phyloP scores from a whole-genome alignment of 208 protist species.

The Acanthamoeba triangularis region DNA sequence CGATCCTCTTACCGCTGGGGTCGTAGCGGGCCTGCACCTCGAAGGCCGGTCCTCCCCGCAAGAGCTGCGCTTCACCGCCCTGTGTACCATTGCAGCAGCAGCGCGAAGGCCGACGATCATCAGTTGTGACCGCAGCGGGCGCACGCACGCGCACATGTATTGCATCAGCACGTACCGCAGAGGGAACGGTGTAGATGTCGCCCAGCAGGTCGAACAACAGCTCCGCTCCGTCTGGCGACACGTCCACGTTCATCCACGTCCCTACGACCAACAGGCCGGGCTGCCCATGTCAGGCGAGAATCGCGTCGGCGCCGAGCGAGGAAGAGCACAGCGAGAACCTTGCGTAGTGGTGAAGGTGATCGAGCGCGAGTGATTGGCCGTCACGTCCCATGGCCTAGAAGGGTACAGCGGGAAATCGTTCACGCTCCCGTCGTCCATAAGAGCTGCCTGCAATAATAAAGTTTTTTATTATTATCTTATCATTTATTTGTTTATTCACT shows the following conservation, averaged over 20 bases:
- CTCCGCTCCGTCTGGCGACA: slow-evolving; percentile 37
- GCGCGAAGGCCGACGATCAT: no score
- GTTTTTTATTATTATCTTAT: no score
- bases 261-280: no score
- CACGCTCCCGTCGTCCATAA: background rate
- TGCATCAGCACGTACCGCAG: background rate
- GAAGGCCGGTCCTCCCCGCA: slow-evolving; percentile 18
- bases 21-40: slow-evolving; percentile 34
- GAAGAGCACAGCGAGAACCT: background rate
- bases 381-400: slow-evolving; percentile 65
- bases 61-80: background rate
- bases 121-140: no score
- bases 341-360: slow-evolving; percentile 42
- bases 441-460: background rate
- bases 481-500: no score
- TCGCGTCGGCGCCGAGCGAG: background rate
- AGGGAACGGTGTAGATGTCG: slow-evolving; percentile 36
- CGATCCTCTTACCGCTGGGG: slow-evolving; percentile 32
- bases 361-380: slow-evolving; percentile 50
- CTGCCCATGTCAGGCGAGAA: no score
- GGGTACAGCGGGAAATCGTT: slow-evolving; percentile 56
- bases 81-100: no score
- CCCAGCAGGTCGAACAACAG: slow-evolving; percentile 73
- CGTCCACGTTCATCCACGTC: slow-evolving; percentile 54
- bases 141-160: background rate